Evolutionary conservation across 2,329 filamentous ascomycete genomes (phyloP).

Genomic region (Periconia sp.): DNA sequence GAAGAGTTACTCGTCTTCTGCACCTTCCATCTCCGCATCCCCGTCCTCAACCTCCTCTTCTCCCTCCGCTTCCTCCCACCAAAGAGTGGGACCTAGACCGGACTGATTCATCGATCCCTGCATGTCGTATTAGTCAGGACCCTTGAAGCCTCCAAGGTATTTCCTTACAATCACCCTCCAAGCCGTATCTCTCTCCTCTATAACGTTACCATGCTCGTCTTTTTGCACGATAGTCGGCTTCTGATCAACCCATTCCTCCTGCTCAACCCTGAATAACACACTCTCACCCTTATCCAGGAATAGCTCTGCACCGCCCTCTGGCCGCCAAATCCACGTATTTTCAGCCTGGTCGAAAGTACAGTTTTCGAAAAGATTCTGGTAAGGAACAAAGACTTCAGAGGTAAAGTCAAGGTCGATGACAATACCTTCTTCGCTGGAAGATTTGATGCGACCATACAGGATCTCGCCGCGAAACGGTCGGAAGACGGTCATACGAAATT

Average conservation of each 20-base stretch:
- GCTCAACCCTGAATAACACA: slow-evolving; percentile 83
- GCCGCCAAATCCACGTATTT: slow-evolving; percentile 83
- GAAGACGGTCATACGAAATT: slow-evolving; percentile 93
- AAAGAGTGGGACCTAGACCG: slow-evolving; percentile 55
- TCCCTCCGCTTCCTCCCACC: slow-evolving; percentile 49
- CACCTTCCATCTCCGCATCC: slow-evolving; percentile 35
- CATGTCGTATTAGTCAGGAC: too few relatives aligned
- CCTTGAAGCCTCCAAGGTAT: too few relatives aligned
- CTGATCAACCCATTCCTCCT: slow-evolving; percentile 91
- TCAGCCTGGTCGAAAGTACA: slow-evolving; percentile 76
- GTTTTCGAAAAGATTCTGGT: slow-evolving; percentile 40
- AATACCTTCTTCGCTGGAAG: slow-evolving; percentile 74
- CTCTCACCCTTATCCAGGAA: slow-evolving; percentile 91
- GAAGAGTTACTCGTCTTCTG: slow-evolving; percentile 21
- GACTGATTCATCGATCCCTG: slow-evolving; percentile 55
- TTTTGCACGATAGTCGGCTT: slow-evolving; percentile 78
- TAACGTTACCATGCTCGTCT: slow-evolving; percentile 66
- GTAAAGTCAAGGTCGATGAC: slow-evolving; percentile 89
- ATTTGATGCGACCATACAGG: slow-evolving; percentile 81
- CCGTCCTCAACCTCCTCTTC: slow-evolving; percentile 33
- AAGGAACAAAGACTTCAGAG: slow-evolving; percentile 83
- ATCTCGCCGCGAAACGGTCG: slow-evolving; percentile 96
- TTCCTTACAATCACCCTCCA: slow-evolving; percentile 67
- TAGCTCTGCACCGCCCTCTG: slow-evolving; percentile 72
- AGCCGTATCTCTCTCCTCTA: slow-evolving; percentile 67